phyloP scores from a whole-genome alignment of 2,329 filamentous ascomycete genomes.

The Chaetomium sp. region DNA sequence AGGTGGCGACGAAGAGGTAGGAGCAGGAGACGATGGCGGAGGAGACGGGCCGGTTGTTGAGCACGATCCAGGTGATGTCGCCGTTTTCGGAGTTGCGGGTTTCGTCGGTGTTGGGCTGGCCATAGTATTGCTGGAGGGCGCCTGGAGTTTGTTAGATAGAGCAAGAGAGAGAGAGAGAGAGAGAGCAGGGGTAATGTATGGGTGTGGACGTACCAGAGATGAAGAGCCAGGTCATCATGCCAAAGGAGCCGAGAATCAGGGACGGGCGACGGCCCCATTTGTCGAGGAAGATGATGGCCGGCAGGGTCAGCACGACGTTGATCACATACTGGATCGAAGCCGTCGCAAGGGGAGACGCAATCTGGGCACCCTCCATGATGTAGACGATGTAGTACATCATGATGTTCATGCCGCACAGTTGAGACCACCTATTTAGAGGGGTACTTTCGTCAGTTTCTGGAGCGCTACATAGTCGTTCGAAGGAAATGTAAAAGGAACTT shows the following conservation, averaged over 20 bases:
- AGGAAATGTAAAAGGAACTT: not conserved
- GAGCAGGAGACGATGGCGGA: conserved; percentile 62
- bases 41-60: conserved; percentile 45
- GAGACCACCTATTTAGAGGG: conserved; percentile 45
- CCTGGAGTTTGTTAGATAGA: conserved; percentile 27
- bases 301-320: conserved; percentile 53
- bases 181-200: not conserved
- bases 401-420: conserved; percentile 54
- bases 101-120: conserved; percentile 39
- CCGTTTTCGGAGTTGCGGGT: conserved; percentile 34
- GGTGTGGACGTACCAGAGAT: conserved; percentile 42
- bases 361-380: conserved; percentile 52
- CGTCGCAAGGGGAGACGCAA: conserved; percentile 51
- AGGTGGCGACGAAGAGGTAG: conserved; percentile 66
- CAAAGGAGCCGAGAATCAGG: conserved; percentile 48
- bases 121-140: conserved; percentile 54
- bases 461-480: no score
- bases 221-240: conserved; percentile 57
- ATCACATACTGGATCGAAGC: conserved; percentile 59
- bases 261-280: conserved; percentile 51
- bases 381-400: conserved; percentile 56
- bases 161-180: no score
- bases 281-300: conserved; percentile 55
- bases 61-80: conserved; percentile 53
- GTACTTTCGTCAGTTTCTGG: not conserved